Evolutionary conservation across 1,284 basidiomycete species (phyloP).

Genomic region (Wolfiporia cocos): DNA sequence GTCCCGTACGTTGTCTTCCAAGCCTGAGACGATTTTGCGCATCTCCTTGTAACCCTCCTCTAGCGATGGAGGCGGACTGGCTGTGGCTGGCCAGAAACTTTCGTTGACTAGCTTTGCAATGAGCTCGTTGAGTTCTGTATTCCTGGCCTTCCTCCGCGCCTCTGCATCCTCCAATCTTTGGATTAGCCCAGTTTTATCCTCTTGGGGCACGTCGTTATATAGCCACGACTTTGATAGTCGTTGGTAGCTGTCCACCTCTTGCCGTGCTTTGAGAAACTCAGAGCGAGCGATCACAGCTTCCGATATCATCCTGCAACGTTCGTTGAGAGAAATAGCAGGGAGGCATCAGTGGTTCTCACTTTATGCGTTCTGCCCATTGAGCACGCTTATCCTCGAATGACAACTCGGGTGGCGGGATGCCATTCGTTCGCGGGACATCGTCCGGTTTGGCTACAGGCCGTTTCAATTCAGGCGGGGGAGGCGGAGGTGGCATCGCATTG

Average conservation of each 20-base stretch:
- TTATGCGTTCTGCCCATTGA: constrained; percentile 26
- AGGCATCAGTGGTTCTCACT: constrained; percentile 16
- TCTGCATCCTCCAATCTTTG: constrained; percentile 21
- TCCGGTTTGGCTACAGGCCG: not conserved
- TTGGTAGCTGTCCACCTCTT: constrained; percentile 17
- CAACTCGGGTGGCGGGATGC: constrained; percentile 10
- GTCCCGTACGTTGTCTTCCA: constrained; percentile 20
- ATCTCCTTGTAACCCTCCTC: constrained; percentile 19
- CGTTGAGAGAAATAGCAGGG: not conserved
- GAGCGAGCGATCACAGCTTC: constrained; percentile 20
- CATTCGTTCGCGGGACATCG: not conserved
- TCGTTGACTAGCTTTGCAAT: constrained; percentile 26
- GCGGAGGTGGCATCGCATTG: constrained; percentile 1
- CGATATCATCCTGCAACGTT: constrained; percentile 17
- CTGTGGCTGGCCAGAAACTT: constrained; percentile 34
- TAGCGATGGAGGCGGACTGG: constrained; percentile 9
- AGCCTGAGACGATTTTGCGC: constrained; percentile 21
- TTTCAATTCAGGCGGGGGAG: not conserved
- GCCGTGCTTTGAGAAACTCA: constrained; percentile 18
- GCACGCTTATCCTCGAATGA: constrained; percentile 19
- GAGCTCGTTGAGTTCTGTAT: constrained; percentile 20
- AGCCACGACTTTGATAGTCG: constrained; percentile 14
- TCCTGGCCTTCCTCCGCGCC: constrained; percentile 19
- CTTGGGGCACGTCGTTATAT: constrained; percentile 14
- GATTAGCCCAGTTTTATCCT: constrained; percentile 14